Evolutionary conservation across 2,329 filamentous ascomycete genomes (phyloP), one percentile per base, ranked within the genome.

Genomic region (Cryphonectria japonica): DNA sequence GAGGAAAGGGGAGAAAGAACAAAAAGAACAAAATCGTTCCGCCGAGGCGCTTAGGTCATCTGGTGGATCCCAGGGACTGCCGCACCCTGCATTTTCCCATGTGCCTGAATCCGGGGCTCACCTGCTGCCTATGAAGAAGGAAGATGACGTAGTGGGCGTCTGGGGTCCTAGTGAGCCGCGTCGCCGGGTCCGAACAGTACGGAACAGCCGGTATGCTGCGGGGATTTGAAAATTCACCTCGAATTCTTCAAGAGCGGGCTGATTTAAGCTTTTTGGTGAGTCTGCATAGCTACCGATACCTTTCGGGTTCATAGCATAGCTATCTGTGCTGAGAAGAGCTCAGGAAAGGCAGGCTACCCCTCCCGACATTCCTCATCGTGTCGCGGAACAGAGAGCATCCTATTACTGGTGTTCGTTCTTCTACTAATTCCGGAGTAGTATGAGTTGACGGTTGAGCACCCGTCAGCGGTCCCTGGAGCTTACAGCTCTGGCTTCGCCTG

Each of bases 81-180:
- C 26, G 63, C 54, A 67, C 39, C 54, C 66, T 67, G 52, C 54
- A 67, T 50, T 9, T 57, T 32, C 61, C 54, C 66, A 67, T 67
- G 66, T 61, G 66, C 54, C 66, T 60, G 54, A 60, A 67, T 67
- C 66, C 57, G 66, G 66, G 66, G 66, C 66, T 34, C 66, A 59
- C 37, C 34, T 19, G 14, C 6, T 32, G 29, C 41, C n/a, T 19
- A 34, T 9, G 43, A 50, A 50, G 46, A 39, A 39, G 34, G 52
- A 61, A 13, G 54, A 61, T 67, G 66, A 67, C 66, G 66, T 67
- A 67, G 54, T 26, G 14, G 66, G 52, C 52, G 66, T 61, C 66
- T 34, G 41, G 66, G 66, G 37, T 50, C 46, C 16, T 61, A 14
- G 26, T 39, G 54, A 59, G 39, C 39, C 57, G n/a, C n/a, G 19